phyloP scores from a whole-genome alignment of 495 filamentous ascomycete genomes.

The Podospora anserina region DNA sequence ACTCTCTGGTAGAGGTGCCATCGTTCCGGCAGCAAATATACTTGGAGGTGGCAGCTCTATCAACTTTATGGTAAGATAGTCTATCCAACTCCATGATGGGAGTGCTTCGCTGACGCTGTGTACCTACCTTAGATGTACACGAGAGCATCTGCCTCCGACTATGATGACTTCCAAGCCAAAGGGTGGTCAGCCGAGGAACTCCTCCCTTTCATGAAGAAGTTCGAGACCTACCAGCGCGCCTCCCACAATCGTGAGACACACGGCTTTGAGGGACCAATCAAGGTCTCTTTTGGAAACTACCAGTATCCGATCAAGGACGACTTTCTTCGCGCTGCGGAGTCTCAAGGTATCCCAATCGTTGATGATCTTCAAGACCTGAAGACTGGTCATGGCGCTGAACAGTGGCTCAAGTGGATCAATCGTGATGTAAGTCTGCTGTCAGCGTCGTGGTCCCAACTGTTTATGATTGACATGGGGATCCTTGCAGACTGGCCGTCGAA shows the following conservation, averaged over 20 bases:
- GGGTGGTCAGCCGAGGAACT: constrained; percentile 79
- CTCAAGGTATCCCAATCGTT: constrained; percentile 68
- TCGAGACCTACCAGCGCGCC: constrained; percentile 78
- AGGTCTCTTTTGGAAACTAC: constrained; percentile 80
- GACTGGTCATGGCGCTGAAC: constrained; percentile 59
- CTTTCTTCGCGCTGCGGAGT: constrained; percentile 75
- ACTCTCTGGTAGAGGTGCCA: constrained; percentile 65
- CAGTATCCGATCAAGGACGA: constrained; percentile 69
- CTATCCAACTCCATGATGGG: background rate
- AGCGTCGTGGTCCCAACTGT: background rate
- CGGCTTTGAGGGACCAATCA: constrained; percentile 78
- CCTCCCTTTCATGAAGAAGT: constrained; percentile 76
- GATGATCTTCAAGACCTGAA: constrained; percentile 68
- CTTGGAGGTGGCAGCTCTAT: constrained; percentile 76
- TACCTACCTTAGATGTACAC: constrained; percentile 67
- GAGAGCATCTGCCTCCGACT: constrained; percentile 74
- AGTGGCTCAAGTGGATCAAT: constrained; percentile 69
- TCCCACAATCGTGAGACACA: constrained; percentile 74
- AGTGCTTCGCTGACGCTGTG: background rate
- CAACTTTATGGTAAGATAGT: constrained; percentile 65
- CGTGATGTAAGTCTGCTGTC: constrained; percentile 50
- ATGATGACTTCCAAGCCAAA: constrained; percentile 79
- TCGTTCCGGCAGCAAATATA: constrained; percentile 77
- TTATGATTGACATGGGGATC: background rate
- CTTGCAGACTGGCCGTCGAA: constrained; percentile 58